These are phyloP conservation scores for Exophiala dermatitidis DNA, from an alignment of 2,329 filamentous ascomycete species.

Conservation along the genomic window DNA sequence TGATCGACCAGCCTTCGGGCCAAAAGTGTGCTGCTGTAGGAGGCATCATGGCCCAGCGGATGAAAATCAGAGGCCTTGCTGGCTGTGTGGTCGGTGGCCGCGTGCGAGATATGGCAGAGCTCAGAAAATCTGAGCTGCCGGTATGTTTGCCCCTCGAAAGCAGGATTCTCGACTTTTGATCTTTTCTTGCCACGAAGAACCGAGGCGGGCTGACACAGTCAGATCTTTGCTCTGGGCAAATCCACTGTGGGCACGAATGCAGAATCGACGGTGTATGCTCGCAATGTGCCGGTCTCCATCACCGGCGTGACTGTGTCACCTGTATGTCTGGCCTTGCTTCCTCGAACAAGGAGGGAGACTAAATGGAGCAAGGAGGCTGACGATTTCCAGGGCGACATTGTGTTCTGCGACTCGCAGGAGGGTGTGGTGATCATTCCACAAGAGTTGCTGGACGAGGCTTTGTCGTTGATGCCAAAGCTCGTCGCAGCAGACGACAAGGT, in stretches of 20 bases:
- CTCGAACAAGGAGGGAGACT: not conserved
- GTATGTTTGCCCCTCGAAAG: constrained; percentile 37
- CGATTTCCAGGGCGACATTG: constrained; percentile 52
- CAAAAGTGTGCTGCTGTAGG: constrained; percentile 66
- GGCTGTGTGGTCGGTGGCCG: constrained; percentile 62
- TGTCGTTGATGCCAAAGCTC: constrained; percentile 53
- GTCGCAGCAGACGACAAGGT: constrained; percentile 52
- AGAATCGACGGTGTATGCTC: constrained; percentile 37
- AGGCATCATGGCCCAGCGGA: constrained; percentile 67
- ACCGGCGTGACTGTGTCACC: constrained; percentile 38
- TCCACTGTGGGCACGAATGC: constrained; percentile 42
- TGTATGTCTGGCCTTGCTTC: constrained; percentile 28
- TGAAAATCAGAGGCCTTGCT: constrained; percentile 54
- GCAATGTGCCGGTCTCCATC: constrained; percentile 37
- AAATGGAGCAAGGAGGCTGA: not conserved
- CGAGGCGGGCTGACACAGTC: constrained; percentile 1
- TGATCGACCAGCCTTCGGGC: constrained; percentile 58
- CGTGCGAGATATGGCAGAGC: constrained; percentile 57
- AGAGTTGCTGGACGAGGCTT: constrained; percentile 52
- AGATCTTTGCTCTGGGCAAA: constrained; percentile 40
- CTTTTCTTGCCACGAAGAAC: not conserved
- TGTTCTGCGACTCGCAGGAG: constrained; percentile 63
- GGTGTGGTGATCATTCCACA: constrained; percentile 62
- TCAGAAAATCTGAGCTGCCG: constrained; percentile 50
- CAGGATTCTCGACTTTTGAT: constrained; percentile 1